A percentile compares a stretch with the other conserved stretches of the same genome.
Evolutionary conservation across 1,284 basidiomycete genomes (phyloP).

Genomic region (Heterobasidion parviporum): DNA sequence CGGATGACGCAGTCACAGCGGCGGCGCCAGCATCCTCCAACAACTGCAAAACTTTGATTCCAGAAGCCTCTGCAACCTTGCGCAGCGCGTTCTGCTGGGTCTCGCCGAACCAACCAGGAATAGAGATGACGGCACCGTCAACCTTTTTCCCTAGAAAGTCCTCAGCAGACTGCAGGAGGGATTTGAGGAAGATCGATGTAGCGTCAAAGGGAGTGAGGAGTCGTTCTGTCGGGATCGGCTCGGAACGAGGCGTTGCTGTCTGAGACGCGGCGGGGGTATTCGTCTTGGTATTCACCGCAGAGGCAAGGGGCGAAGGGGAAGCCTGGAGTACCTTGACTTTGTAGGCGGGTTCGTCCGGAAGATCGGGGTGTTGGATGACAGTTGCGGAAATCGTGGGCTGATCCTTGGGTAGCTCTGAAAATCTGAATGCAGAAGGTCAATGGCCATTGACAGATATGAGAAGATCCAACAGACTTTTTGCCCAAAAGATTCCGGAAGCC

Average conservation of each 20-base stretch:
- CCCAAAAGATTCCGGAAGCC: constrained; percentile 93
- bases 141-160: constrained; percentile 86
- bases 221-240: constrained; percentile 70
- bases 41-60: constrained; percentile 78
- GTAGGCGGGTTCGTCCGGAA: constrained; percentile 74
- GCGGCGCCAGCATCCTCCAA: constrained; percentile 83
- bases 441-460: not conserved
- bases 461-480: constrained; percentile 51
- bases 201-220: constrained; percentile 82
- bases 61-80: constrained; percentile 73
- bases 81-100: constrained; percentile 67
- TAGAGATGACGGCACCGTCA: constrained; percentile 78
- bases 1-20: constrained; percentile 46
- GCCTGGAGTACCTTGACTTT: constrained; percentile 78
- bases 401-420: constrained; percentile 64
- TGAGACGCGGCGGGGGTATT: constrained; percentile 65
- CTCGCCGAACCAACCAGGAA: constrained; percentile 72
- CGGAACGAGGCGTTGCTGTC: constrained; percentile 68
- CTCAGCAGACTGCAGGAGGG: constrained; percentile 81
- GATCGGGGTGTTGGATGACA: constrained; percentile 70
- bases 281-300: constrained; percentile 27
- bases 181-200: constrained; percentile 79
- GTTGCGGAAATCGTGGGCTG: constrained; percentile 48
- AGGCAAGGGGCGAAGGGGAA: constrained; percentile 51
- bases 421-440: constrained; percentile 32